phyloP scores from a whole-genome alignment of 2,329 filamentous ascomycete species.

The Fusarium multiceps region DNA sequence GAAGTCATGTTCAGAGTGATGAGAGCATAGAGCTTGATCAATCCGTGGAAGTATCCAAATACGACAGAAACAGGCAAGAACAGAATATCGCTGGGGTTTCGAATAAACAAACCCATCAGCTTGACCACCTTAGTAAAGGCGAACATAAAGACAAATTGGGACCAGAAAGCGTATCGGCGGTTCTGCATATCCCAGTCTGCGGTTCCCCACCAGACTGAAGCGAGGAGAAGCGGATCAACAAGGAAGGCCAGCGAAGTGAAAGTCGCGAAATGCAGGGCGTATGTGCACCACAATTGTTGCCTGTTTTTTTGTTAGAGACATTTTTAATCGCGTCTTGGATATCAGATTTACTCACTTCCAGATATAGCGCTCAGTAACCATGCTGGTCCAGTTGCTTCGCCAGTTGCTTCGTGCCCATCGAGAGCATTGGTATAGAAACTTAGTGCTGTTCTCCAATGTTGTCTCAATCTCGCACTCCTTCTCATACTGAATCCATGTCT shows the following conservation, averaged over 20 bases:
- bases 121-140: slow-evolving; percentile 90
- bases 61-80: slow-evolving; percentile 86
- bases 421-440: slow-evolving; percentile 92
- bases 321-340: background rate
- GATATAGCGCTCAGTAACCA: slow-evolving; percentile 84
- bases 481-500: slow-evolving; percentile 96
- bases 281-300: slow-evolving; percentile 92
- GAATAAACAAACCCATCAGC: slow-evolving; percentile 84
- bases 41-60: slow-evolving; percentile 92
- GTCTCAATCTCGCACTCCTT: slow-evolving; percentile 91
- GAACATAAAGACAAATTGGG: slow-evolving; percentile 79
- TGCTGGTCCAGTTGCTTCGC: slow-evolving; percentile 94
- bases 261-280: slow-evolving; percentile 91
- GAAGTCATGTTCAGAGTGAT: slow-evolving; percentile 88
- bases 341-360: slow-evolving; percentile 77
- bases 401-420: slow-evolving; percentile 98
- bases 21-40: slow-evolving; percentile 91
- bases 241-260: slow-evolving; percentile 88
- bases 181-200: slow-evolving; percentile 65
- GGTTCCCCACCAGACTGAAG: slow-evolving; percentile 76
- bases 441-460: slow-evolving; percentile 87
- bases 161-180: slow-evolving; percentile 67
- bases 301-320: slow-evolving; percentile 58
- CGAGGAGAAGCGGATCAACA: slow-evolving; percentile 79
- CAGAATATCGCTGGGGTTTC: slow-evolving; percentile 82